phyloP scores from a whole-genome alignment of 108 stramenopile species.

The Cylindrotheca closterium region DNA sequence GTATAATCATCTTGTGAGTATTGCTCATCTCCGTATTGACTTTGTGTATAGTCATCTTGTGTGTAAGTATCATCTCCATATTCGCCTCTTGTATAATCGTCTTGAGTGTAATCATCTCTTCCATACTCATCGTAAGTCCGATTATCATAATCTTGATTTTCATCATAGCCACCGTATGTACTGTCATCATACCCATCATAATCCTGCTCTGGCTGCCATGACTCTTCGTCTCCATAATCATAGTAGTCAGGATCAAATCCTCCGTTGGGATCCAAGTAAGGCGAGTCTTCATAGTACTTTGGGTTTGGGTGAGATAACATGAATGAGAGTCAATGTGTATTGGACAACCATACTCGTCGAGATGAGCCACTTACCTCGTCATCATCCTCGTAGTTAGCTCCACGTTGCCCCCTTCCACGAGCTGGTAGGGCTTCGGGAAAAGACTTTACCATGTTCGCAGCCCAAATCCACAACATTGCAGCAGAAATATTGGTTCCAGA shows the following conservation, averaged over 20 bases:
- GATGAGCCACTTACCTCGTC: conserved; percentile 17
- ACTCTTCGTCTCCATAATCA: neutral
- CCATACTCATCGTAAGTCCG: neutral
- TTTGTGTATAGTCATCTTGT: conserved; percentile 2
- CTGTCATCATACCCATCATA: conserved; percentile 1
- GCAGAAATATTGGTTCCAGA: conserved; percentile 39
- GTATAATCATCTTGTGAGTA: conserved; percentile 1
- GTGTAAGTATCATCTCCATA: neutral
- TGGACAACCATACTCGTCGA: neutral
- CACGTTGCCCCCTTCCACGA: conserved; percentile 4
- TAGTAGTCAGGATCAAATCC: neutral
- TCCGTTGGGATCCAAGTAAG: neutral
- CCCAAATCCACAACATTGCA: conserved; percentile 42
- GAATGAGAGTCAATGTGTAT: no score
- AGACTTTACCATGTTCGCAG: conserved; percentile 43
- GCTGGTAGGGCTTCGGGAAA: conserved; percentile 41
- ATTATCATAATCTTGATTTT: neutral
- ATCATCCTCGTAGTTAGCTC: conserved; percentile 6
- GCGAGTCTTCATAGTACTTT: neutral
- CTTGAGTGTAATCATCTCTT: neutral
- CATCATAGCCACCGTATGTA: neutral
- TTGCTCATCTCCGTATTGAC: conserved; percentile 3
- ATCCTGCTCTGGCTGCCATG: neutral
- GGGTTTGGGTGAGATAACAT: no score
- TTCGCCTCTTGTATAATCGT: neutral